Base-by-base conservation (phyloP, 768 basidiomycete genomes). In the Gloeophyllum trabeum region DNA sequence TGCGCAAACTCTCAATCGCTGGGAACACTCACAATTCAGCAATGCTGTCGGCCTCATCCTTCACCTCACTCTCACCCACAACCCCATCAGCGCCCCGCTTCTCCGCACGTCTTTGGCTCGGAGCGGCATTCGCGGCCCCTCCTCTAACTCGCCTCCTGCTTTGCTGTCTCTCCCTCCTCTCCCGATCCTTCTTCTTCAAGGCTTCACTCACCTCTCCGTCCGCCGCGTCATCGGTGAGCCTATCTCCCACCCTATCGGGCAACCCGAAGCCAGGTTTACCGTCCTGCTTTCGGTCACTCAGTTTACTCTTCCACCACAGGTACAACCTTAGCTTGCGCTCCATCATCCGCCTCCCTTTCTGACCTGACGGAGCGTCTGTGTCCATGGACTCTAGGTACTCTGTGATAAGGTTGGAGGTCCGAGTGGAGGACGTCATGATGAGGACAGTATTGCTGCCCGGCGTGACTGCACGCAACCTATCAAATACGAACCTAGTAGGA, bases 351-450 rank as follows among this genome's bases (percentile, higher is more conserved):
- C 74, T 70, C 1, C 88, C 93, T 45, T 75, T 77, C 41, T 63
- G 50, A 2, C 83, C 86, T 20, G 67, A 67, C 3, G 73, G 71
- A 0, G 74, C 72, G 34, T 68, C 62, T 2, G 66, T 56, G 45
- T 85, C 67, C 66, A 84, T 76, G 0, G 65, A 64, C 0, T 79
- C 73, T 5, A 98, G 70, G 60, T 87, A 98, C 46, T 92, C 82
- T 2, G 76, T 76, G 18, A 98, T 63, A 35, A 85, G 70, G 16
- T 69, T 69, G 51, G 81, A 83, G 0, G 84, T 84, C 25, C 79
- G 71, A 14, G 80, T 70, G 0, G 91, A 90, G 1, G 81, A 78
- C 3, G 83, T 76, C 92, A 99, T 94, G 43, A 98, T 67, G 22
- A 98, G 75, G 6, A 93, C 73, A 2, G 75, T 76, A 50, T 97